These are phyloP conservation scores for Metschnikowia kofuensis DNA, from an alignment of 805 yeast genomes.

Conservation along the genomic window DNA sequence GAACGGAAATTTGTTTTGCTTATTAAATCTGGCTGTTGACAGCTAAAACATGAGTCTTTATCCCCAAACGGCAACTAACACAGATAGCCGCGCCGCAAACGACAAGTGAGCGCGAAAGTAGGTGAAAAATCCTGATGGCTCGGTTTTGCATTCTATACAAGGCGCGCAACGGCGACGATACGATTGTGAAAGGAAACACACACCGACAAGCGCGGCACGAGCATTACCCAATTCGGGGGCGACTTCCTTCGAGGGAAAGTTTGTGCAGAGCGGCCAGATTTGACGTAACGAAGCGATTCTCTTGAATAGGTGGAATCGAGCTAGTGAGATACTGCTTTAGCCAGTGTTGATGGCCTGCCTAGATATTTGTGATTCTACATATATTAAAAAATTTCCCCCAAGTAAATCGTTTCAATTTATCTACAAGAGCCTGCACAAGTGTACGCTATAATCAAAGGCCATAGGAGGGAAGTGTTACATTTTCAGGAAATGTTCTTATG, in stretches of 20 bases:
- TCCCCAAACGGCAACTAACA: slow-evolving; percentile 14
- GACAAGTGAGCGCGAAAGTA: slow-evolving; percentile 13
- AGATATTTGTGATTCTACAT: too few relatives aligned
- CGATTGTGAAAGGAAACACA: neutral
- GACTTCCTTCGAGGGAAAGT: neutral
- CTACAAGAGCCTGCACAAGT: too few relatives aligned
- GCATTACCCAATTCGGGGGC: slow-evolving; percentile 1
- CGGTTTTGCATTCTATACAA: slow-evolving; percentile 13
- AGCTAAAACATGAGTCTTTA: slow-evolving; percentile 7
- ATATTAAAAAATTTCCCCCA: too few relatives aligned
- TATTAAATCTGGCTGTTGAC: neutral
- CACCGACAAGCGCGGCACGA: slow-evolving; percentile 11
- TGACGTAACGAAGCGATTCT: too few relatives aligned
- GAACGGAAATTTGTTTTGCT: slow-evolving; percentile 6
- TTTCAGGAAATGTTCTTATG: too few relatives aligned
- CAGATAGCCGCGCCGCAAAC: slow-evolving; percentile 16
- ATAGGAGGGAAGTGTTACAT: too few relatives aligned
- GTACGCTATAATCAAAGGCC: too few relatives aligned
- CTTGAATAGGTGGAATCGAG: too few relatives aligned
- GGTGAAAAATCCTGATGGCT: neutral
- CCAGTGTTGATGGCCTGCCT: too few relatives aligned
- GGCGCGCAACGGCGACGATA: neutral
- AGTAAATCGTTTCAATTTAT: too few relatives aligned
- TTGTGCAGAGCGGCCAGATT: too few relatives aligned
- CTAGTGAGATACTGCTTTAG: too few relatives aligned